Evolutionary conservation across 2,329 filamentous ascomycete species (phyloP).

Genomic region (Colletotrichum simmondsii): DNA sequence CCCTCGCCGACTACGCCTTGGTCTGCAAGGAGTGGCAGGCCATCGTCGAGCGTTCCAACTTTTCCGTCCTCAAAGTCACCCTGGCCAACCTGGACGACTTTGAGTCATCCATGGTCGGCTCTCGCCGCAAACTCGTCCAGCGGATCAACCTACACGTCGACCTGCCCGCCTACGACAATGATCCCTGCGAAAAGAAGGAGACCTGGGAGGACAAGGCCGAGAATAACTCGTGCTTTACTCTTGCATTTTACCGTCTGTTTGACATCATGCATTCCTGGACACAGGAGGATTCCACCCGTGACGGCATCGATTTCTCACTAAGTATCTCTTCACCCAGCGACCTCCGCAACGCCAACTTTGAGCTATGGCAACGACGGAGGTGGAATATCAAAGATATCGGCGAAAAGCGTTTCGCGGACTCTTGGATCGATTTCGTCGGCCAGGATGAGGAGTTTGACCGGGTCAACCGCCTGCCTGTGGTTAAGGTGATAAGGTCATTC

Average conservation of each 20-base stretch:
- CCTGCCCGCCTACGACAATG: conserved; percentile 38
- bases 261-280: conserved; percentile 37
- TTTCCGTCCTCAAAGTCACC: conserved; percentile 36
- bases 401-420: conserved; percentile 36
- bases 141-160: conserved; percentile 38
- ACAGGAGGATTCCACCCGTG: conserved; percentile 20
- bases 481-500: conserved; percentile 36
- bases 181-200: conserved; percentile 36
- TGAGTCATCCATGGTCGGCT: conserved; percentile 35
- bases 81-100: conserved; percentile 35
- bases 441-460: conserved; percentile 34
- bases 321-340: conserved; percentile 36
- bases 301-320: conserved; percentile 34
- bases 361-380: conserved; percentile 37
- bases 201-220: conserved; percentile 39
- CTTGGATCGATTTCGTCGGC: conserved; percentile 35
- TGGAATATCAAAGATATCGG: conserved; percentile 37
- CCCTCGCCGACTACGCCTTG: conserved; percentile 37
- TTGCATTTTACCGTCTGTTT: conserved; percentile 38
- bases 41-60: conserved; percentile 39
- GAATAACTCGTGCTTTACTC: conserved; percentile 41
- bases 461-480: conserved; percentile 33
- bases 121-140: conserved; percentile 36
- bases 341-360: conserved; percentile 35
- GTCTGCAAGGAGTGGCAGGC: conserved; percentile 42